phyloP scores from a whole-genome alignment of 352 stramenopile species.

The Phytophthora colocasiae region DNA sequence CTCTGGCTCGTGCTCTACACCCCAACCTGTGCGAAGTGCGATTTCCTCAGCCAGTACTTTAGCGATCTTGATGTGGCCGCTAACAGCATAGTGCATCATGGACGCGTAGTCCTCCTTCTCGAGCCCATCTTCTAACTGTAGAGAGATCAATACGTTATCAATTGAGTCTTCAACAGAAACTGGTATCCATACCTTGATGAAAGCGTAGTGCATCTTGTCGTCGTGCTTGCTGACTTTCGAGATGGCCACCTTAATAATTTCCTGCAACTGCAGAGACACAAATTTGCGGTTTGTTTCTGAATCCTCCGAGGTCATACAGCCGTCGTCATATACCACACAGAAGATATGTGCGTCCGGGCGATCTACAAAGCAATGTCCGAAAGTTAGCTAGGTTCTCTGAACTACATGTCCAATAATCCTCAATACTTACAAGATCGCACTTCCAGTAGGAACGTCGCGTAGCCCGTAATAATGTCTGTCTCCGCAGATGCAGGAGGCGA shows the following conservation, averaged over 20 bases:
- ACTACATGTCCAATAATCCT: too few species aligned
- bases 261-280: conserved; percentile 81
- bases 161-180: background rate
- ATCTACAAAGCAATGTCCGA: conserved; percentile 41
- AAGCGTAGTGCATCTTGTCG: conserved; percentile 83
- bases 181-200: conserved; percentile 63
- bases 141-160: background rate
- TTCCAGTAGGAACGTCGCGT: conserved; percentile 77
- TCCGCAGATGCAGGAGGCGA: conserved; percentile 85
- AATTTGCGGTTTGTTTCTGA: conserved; percentile 78
- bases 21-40: conserved; percentile 71
- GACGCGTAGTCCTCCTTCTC: conserved; percentile 76
- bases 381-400: too few species aligned
- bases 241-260: conserved; percentile 89
- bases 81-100: conserved; percentile 86
- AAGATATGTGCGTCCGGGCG: conserved; percentile 86
- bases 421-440: conserved; percentile 71
- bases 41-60: conserved; percentile 77
- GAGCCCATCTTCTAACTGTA: conserved; percentile 72
- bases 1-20: conserved; percentile 47
- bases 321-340: conserved; percentile 87
- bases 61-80: conserved; percentile 86
- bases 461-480: conserved; percentile 83
- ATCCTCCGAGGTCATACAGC: conserved; percentile 82
- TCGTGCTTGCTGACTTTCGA: conserved; percentile 81